Evolutionary conservation across 2,329 filamentous ascomycete genomes (phyloP).

Genomic region (Penicillium sp.): DNA sequence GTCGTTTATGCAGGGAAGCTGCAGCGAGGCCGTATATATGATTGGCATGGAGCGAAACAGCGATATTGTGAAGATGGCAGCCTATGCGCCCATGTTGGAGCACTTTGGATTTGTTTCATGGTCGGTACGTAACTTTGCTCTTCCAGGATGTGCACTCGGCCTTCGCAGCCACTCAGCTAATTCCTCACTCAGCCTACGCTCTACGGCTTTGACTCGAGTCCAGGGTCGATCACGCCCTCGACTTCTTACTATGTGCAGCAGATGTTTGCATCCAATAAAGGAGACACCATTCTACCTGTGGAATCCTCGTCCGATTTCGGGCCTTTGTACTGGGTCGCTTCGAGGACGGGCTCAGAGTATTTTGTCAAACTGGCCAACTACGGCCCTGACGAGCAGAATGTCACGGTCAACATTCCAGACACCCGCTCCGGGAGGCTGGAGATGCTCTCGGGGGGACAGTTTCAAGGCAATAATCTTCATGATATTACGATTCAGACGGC

Average conservation of each 20-base stretch:
- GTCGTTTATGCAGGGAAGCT: conserved; percentile 50
- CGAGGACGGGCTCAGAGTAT: conserved; percentile 24
- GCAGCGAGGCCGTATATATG: conserved; percentile 66
- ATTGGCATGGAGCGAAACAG: conserved; percentile 53
- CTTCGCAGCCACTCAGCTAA: neutral
- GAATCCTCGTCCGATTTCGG: conserved; percentile 30
- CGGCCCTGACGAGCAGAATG: conserved; percentile 21
- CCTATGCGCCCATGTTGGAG: conserved; percentile 42
- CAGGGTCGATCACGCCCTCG: conserved; percentile 32
- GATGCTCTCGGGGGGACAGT: conserved; percentile 26
- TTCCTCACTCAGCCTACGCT: conserved; percentile 31
- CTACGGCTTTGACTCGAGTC: conserved; percentile 34
- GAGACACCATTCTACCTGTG: conserved; percentile 34
- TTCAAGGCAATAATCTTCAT: conserved; percentile 23
- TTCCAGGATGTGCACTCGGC: neutral
- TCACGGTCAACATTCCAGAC: conserved; percentile 30
- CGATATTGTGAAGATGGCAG: conserved; percentile 39
- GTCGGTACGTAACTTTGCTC: conserved; percentile 30
- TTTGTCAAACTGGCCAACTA: conserved; percentile 39
- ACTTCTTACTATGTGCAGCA: conserved; percentile 41
- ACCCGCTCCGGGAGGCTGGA: conserved; percentile 26
- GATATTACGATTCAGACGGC: conserved; percentile 22
- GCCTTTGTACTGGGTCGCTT: conserved; percentile 40
- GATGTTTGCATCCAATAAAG: conserved; percentile 39
- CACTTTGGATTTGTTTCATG: conserved; percentile 38